Percentiles rank a stretch among this genome's conserved stretches.
phyloP scores from a whole-genome alignment of 345 rosid species.

The Camelina laxa region DNA sequence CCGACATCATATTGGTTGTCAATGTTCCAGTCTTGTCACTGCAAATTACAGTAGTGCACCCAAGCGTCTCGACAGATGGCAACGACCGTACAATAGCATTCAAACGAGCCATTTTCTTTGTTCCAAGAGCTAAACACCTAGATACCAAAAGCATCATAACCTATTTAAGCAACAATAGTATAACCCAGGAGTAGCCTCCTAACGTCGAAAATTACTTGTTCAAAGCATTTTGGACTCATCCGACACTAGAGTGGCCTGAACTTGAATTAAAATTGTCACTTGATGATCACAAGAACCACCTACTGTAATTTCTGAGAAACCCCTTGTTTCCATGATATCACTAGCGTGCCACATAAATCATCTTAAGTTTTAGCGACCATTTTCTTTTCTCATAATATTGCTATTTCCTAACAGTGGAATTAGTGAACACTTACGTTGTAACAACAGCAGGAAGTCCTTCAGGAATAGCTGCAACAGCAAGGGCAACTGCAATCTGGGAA shows the following conservation, averaged over 20 bases:
- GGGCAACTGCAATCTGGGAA: slow-evolving; percentile 98
- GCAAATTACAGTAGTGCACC: slow-evolving; percentile 99
- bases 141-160: slow-evolving; percentile 33
- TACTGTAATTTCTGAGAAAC: slow-evolving; percentile 7
- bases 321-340: slow-evolving; percentile 22
- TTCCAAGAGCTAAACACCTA: slow-evolving; percentile 99
- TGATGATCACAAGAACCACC: slow-evolving; percentile 22
- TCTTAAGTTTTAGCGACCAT: slow-evolving; percentile 23
- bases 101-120: slow-evolving; percentile 98
- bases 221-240: slow-evolving; percentile 17
- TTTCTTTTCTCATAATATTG: slow-evolving; percentile 20
- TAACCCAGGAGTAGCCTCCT: slow-evolving; percentile 22
- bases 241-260: slow-evolving; percentile 24
- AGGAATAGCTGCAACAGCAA: slow-evolving; percentile 99
- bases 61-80: slow-evolving; percentile 98
- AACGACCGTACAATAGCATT: slow-evolving; percentile 97
- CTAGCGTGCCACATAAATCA: slow-evolving; percentile 9
- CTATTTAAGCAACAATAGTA: slow-evolving; percentile 26
- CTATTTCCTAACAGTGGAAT: slow-evolving; percentile 24
- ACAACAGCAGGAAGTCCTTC: slow-evolving; percentile 99
- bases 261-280: slow-evolving; percentile 24
- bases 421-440: slow-evolving; percentile 77
- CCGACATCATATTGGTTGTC: slow-evolving; percentile 99
- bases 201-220: slow-evolving; percentile 11
- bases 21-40: slow-evolving; percentile 98